Conservation (phyloP, 768 basidiomycete species). For the Trametes coccinea region DNA sequence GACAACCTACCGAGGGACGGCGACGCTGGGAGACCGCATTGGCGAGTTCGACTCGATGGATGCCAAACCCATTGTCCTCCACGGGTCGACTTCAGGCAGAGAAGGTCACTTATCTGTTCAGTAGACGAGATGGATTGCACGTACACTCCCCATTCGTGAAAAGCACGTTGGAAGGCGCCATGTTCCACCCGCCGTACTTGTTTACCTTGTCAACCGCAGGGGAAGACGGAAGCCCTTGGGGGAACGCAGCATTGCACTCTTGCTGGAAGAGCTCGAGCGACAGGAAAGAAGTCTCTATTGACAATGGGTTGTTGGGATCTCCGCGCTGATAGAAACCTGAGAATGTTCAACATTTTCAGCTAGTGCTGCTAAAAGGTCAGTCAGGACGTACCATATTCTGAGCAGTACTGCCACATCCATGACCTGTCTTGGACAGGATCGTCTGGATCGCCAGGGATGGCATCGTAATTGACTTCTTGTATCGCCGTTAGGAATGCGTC, state of each 20-base stretch:
- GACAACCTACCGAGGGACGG: slow-evolving; percentile 40
- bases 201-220: slow-evolving; percentile 47
- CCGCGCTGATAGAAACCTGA: slow-evolving; percentile 51
- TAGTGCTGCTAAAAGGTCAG: background rate
- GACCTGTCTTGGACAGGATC: slow-evolving; percentile 46
- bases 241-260: slow-evolving; percentile 45
- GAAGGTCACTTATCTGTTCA: background rate
- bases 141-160: slow-evolving; percentile 52
- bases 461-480: slow-evolving; percentile 47
- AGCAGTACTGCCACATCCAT: slow-evolving; percentile 58
- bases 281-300: slow-evolving; percentile 48
- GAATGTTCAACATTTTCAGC: background rate
- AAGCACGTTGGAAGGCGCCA: slow-evolving; percentile 49
- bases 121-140: slow-evolving; percentile 14
- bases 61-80: slow-evolving; percentile 52
- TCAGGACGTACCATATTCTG: slow-evolving; percentile 44
- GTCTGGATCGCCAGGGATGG: slow-evolving; percentile 41
- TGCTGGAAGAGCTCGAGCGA: slow-evolving; percentile 48
- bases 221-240: slow-evolving; percentile 37
- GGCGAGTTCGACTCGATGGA: slow-evolving; percentile 51
- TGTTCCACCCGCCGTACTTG: slow-evolving; percentile 54
- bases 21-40: slow-evolving; percentile 38
- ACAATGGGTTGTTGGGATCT: slow-evolving; percentile 44
- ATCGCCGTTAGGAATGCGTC: slow-evolving; percentile 44
- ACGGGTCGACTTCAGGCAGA: slow-evolving; percentile 44